Evolutionary conservation across 2,329 filamentous ascomycete genomes (phyloP).

Genomic region (Epichloe sibirici): DNA sequence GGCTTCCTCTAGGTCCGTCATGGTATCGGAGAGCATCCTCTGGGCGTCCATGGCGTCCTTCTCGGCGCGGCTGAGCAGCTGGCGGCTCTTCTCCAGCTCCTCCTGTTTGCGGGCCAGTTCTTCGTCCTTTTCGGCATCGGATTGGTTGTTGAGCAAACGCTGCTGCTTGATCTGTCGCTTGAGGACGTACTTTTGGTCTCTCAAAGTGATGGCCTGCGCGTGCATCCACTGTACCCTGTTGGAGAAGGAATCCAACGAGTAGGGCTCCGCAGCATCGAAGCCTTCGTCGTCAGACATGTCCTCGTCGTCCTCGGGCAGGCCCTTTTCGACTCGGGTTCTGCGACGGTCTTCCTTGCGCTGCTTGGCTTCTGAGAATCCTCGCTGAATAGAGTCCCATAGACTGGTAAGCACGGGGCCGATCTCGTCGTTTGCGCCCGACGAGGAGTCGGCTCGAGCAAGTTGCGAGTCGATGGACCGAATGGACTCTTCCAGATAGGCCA

Average conservation of each 20-base stretch:
- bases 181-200: slow-evolving; percentile 80
- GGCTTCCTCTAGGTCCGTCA: slow-evolving; percentile 34
- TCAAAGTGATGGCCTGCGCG: slow-evolving; percentile 60
- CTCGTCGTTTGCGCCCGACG: slow-evolving; percentile 31
- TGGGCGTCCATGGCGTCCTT: slow-evolving; percentile 28
- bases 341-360: slow-evolving; percentile 41
- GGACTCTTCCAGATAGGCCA: slow-evolving; percentile 53
- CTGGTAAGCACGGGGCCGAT: slow-evolving; percentile 42
- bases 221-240: slow-evolving; percentile 70
- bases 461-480: slow-evolving; percentile 38
- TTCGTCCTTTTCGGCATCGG: slow-evolving; percentile 58
- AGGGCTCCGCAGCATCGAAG: slow-evolving; percentile 45
- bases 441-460: slow-evolving; percentile 22
- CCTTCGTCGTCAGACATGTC: slow-evolving; percentile 52
- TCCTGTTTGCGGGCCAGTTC: slow-evolving; percentile 47
- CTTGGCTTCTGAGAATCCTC: slow-evolving; percentile 39
- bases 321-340: slow-evolving; percentile 42
- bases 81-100: slow-evolving; percentile 36
- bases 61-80: slow-evolving; percentile 24
- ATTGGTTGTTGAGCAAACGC: slow-evolving; percentile 80
- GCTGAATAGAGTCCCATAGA: slow-evolving; percentile 45
- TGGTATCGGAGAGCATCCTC: slow-evolving; percentile 34
- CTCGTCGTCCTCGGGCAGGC: slow-evolving; percentile 40
- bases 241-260: slow-evolving; percentile 65
- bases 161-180: slow-evolving; percentile 92